Conservation (phyloP, 805 yeast genomes). For the Wickerhamomyces rabaulensis region DNA sequence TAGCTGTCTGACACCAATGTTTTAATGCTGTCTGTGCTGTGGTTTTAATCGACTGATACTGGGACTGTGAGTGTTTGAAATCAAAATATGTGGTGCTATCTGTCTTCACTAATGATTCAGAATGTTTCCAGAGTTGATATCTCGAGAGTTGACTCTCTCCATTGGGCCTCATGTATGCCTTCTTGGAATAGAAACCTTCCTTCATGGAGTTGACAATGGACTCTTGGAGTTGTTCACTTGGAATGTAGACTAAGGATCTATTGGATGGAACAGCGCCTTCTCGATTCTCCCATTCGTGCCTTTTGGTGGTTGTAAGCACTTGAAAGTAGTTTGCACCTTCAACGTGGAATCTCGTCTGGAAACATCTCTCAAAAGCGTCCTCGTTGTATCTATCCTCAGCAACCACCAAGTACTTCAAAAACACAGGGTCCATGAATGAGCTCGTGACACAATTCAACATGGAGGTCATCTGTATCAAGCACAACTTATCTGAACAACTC, state of each 20-base stretch:
- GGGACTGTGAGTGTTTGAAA: slow-evolving; percentile 23
- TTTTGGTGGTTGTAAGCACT: slow-evolving; percentile 4
- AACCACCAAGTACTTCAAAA: slow-evolving; percentile 45
- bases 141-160: slow-evolving; percentile 38
- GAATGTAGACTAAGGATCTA: slow-evolving; percentile 26
- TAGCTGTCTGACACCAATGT: slow-evolving; percentile 41
- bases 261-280: slow-evolving; percentile 15
- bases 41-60: slow-evolving; percentile 28
- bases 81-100: slow-evolving; percentile 24
- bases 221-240: slow-evolving; percentile 18
- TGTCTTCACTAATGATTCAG: slow-evolving; percentile 13
- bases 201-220: slow-evolving; percentile 52
- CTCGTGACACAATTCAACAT: slow-evolving; percentile 43
- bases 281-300: slow-evolving; percentile 12
- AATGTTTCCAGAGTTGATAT: slow-evolving; percentile 16
- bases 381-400: slow-evolving; percentile 28
- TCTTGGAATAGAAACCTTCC: slow-evolving; percentile 49
- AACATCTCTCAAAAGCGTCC: slow-evolving; percentile 13
- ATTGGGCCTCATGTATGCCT: slow-evolving; percentile 35
- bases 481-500: slow-evolving; percentile 84
- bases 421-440: slow-evolving; percentile 28
- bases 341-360: slow-evolving; percentile 9
- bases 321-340: background rate
- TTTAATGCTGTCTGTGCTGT: slow-evolving; percentile 29
- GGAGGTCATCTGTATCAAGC: slow-evolving; percentile 56